A percentile compares a stretch with the other conserved stretches of the same genome.
Conservation (phyloP, 2,329 filamentous ascomycete genomes). For the Trichophyton schoenleinii region DNA sequence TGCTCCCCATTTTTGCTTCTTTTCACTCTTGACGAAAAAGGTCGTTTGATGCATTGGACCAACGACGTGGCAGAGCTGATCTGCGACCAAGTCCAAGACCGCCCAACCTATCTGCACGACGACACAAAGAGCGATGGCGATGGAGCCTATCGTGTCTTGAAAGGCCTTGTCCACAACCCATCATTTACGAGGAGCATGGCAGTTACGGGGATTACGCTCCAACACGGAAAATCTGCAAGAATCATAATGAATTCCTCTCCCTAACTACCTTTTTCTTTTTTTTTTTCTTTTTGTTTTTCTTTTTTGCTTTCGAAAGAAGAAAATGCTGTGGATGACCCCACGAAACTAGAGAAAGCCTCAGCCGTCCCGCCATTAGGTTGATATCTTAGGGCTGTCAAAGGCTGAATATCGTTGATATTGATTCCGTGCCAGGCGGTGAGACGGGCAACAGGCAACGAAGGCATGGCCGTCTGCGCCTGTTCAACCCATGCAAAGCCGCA, state of each 20-base stretch:
- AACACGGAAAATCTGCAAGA: not conserved
- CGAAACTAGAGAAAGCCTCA: not conserved
- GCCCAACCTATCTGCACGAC: constrained; percentile 11
- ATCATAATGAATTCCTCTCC: too few species aligned
- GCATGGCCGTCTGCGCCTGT: constrained; percentile 1
- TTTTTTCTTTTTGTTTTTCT: not conserved
- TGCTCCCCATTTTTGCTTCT: not conserved
- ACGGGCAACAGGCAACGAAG: not conserved
- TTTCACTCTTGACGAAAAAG: not conserved
- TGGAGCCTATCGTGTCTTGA: not conserved
- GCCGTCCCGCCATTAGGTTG: not conserved
- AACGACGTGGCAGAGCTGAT: constrained; percentile 16
- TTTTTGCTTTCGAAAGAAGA: not conserved
- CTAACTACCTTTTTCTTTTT: not conserved
- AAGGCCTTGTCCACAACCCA: not conserved
- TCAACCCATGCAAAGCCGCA: constrained; percentile 1
- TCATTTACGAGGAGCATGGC: not conserved
- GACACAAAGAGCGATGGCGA: constrained; percentile 10
- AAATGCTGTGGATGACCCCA: not conserved
- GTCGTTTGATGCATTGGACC: constrained; percentile 9
- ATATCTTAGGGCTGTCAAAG: constrained; percentile 1
- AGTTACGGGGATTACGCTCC: not conserved
- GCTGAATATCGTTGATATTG: not conserved
- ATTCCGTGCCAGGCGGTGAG: constrained; percentile 1
- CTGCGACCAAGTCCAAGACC: constrained; percentile 12